A percentile compares a stretch with the other conserved stretches of the same genome.
Evolutionary conservation across 805 yeast genomes (phyloP).

Genomic region (Ogataea philodendri): DNA sequence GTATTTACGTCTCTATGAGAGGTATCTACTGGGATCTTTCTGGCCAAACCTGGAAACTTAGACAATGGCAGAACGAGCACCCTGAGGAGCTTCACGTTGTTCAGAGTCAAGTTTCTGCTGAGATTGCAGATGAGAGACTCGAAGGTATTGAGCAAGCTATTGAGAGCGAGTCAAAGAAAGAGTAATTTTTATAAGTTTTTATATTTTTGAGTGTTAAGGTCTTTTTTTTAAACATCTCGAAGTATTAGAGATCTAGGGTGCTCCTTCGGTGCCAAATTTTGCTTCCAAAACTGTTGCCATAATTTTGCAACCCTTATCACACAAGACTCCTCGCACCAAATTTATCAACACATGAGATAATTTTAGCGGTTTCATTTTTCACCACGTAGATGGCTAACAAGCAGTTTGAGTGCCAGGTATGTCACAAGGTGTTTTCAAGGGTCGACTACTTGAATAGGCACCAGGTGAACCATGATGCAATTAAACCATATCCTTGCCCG

Average conservation of each 20-base stretch:
- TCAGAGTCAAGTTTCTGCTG: slow-evolving; percentile 57
- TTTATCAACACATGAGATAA: too few relatives aligned
- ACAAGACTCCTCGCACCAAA: slow-evolving; percentile 9
- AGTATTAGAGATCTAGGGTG: too few relatives aligned
- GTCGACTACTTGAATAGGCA: slow-evolving; percentile 33
- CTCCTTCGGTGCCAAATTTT: too few relatives aligned
- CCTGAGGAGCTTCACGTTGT: slow-evolving; percentile 77
- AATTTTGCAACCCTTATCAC: too few relatives aligned
- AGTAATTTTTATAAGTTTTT: neutral
- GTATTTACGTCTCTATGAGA: slow-evolving; percentile 59
- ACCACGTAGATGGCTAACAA: slow-evolving; percentile 2
- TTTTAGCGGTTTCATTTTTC: neutral
- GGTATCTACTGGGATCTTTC: slow-evolving; percentile 85
- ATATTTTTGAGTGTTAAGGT: neutral
- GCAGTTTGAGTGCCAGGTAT: slow-evolving; percentile 10
- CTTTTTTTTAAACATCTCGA: too few relatives aligned
- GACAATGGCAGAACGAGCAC: slow-evolving; percentile 70
- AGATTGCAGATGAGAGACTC: slow-evolving; percentile 28
- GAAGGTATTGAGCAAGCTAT: slow-evolving; percentile 17
- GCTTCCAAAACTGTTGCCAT: too few relatives aligned
- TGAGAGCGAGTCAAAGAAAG: slow-evolving; percentile 1
- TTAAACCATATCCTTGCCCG: slow-evolving; percentile 30
- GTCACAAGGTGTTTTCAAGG: slow-evolving; percentile 15
- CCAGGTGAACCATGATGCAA: slow-evolving; percentile 31
- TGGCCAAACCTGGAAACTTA: slow-evolving; percentile 71